These are phyloP conservation scores for Chalaropsis thielavioides DNA, from an alignment of 2,329 filamentous ascomycete species.

Conservation along the genomic window DNA sequence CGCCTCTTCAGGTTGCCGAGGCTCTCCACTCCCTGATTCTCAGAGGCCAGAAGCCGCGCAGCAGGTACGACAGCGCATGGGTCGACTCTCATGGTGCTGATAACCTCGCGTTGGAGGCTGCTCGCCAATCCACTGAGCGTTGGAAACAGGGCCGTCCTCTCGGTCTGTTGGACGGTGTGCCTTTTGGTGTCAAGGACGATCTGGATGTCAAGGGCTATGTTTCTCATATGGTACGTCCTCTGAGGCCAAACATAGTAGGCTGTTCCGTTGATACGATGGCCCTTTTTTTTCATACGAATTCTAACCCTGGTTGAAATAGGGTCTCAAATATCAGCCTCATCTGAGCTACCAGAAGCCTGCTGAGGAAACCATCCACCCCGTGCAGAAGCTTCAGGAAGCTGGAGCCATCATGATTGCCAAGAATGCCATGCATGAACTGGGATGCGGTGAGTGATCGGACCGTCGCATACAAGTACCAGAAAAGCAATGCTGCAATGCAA, in stretches of 20 bases:
- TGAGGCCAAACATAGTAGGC: background rate
- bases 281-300: background rate
- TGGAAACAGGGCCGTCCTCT: conserved; percentile 53
- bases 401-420: conserved; percentile 66
- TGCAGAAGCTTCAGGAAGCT: conserved; percentile 54
- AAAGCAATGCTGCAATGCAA: background rate
- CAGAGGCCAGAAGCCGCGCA: conserved; percentile 37
- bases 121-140: conserved; percentile 56
- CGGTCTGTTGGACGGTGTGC: conserved; percentile 65
- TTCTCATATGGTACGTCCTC: conserved; percentile 47
- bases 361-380: conserved; percentile 52
- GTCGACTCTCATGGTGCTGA: conserved; percentile 44
- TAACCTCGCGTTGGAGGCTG: conserved; percentile 50
- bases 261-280: background rate
- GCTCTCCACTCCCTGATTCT: conserved; percentile 57
- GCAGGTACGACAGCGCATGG: conserved; percentile 58
- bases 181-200: conserved; percentile 74
- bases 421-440: conserved; percentile 67
- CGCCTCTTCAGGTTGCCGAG: conserved; percentile 57
- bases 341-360: conserved; percentile 35
- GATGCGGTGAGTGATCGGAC: conserved; percentile 39
- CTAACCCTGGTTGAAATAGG: background rate
- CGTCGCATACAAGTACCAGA: background rate
- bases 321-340: conserved; percentile 37
- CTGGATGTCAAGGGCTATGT: conserved; percentile 56